Evolutionary conservation across 768 basidiomycete species (phyloP), one percentile per base, ranked within the genome.

Genomic region (Lactarius pseudohatsudake): DNA sequence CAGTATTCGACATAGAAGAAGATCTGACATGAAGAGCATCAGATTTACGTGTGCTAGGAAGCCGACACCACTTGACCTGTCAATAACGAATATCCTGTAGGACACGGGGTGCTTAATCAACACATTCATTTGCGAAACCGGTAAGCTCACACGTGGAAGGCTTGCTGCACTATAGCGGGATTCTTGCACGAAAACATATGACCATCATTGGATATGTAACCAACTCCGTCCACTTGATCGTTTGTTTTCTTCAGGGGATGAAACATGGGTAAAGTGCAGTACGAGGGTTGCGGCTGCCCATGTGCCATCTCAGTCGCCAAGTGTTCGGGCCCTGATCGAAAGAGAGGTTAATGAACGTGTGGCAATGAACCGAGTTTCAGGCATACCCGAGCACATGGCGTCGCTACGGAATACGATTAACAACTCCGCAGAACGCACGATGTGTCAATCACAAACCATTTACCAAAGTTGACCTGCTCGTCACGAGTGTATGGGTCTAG

Each of bases 401-500:
- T 86, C 84, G 65, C 84, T 84, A 53, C n/a, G 61, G 10, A 4
- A 32, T 65, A 41, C 36, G 16, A 28, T 61, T 26, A 43, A 63
- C 40, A 26, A 26, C 6, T 30, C 64, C 28, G 68, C 43, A 16
- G 7, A 6, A 16, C 7, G 28, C 1, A 50, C 10, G 18, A 50
- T 7, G 18, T 22, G n/a, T 45, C 47, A 16, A 61, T 7, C 32
- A 47, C 80, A 45, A 71, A 84, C 84, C 86, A 87, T 73, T 83
- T 82, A 0, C 77, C 74, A 72, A 86, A 88, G 57, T 79, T 80
- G 0, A 76, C 59, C 68, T 81, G 82, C 53, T 87, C 85, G 50
- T 86, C 84, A 18, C 77, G 78, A 13, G 85, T 81, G 65, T 87
- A 87, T 0, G 86, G 86, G 71, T 88, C 86, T 84, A 57, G 6